These are phyloP conservation scores for Gastrolobium villosum DNA, from an alignment of 306 rosid species.

Conservation along the genomic window DNA sequence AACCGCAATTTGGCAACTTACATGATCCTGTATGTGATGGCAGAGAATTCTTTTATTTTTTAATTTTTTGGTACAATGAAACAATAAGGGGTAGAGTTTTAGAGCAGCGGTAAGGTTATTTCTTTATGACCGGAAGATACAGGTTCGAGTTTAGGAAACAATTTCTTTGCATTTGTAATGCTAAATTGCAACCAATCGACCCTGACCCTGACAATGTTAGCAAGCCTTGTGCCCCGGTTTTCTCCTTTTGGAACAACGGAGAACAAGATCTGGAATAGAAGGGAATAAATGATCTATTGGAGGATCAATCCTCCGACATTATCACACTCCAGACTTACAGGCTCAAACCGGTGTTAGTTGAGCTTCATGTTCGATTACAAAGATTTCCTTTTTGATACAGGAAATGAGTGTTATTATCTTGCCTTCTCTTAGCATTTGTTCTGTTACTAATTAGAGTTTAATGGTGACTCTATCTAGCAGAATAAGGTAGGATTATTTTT, in stretches of 20 bases:
- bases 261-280: background rate
- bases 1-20: slow-evolving; percentile 2
- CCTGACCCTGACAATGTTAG: too few relatives aligned
- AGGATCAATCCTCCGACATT: background rate
- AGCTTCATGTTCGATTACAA: background rate
- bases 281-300: background rate
- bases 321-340: background rate
- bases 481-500: slow-evolving; percentile 1
- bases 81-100: too few relatives aligned
- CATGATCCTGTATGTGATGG: background rate
- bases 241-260: background rate
- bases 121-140: too few relatives aligned
- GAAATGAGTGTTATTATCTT: background rate
- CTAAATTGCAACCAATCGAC: too few relatives aligned
- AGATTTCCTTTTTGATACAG: background rate
- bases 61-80: background rate
- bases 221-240: too few relatives aligned
- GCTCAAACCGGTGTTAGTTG: background rate
- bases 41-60: background rate
- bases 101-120: too few relatives aligned
- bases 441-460: background rate
- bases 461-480: background rate
- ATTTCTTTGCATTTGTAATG: too few relatives aligned
- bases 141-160: too few relatives aligned
- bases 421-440: background rate